Evolutionary conservation across 331 rosid species (phyloP).

Genomic region (Arachis monticola): DNA sequence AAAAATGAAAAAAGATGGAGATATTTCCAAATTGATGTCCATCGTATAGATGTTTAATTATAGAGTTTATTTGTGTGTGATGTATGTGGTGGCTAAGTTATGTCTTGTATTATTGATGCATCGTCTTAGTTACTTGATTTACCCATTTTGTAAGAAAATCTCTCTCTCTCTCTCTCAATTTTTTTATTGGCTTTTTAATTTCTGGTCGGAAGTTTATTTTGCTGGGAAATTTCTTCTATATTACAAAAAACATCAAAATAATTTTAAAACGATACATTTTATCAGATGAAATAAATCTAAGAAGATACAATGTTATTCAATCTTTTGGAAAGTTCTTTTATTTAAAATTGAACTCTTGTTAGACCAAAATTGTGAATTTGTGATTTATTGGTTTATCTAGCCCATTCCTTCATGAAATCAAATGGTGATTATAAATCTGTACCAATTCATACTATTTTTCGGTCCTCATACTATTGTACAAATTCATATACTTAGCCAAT

Average conservation of each 20-base stretch:
- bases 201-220: constrained; percentile 17
- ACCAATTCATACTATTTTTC: no score
- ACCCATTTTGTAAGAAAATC: constrained; percentile 22
- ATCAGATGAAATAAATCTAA: no score
- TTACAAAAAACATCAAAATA: no score
- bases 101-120: constrained; percentile 19
- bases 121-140: constrained; percentile 29
- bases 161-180: constrained; percentile 27
- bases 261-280: no score
- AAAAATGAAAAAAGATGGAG: background rate
- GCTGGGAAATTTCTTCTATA: constrained; percentile 3
- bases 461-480: no score
- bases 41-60: background rate
- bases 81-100: constrained; percentile 27
- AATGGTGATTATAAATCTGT: background rate
- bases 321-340: no score
- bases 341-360: no score
- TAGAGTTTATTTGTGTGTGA: constrained; percentile 10
- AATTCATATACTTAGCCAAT: no score
- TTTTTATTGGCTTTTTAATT: constrained; percentile 11
- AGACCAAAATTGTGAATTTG: no score
- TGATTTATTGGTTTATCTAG: background rate
- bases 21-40: background rate
- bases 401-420: background rate
- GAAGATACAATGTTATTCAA: no score